Evolutionary conservation across 805 yeast species (phyloP), one percentile per base, ranked within the genome.

Genomic region (Jamesozyma hellenica): DNA sequence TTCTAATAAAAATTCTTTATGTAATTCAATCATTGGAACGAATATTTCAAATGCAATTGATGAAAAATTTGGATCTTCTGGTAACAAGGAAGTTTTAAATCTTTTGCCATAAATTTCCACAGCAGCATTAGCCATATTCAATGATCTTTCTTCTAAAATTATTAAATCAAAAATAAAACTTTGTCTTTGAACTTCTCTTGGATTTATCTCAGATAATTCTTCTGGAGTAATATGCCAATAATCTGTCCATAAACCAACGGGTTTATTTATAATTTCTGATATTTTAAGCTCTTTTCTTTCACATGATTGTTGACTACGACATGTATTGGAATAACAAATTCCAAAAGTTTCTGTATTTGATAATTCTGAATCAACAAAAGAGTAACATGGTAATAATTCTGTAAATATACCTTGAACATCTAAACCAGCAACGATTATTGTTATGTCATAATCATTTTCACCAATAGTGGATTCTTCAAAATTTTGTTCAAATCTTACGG

Each of bases 81-180:
- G 67, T 40, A 77, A 55, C 4, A 76, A 50, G 9, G 66, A 62
- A 1, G 75, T 70, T 13, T 58, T 54, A 23, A 64, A 63, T 12
- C 56, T 53, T 36, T 58, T 56, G 1, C 82, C 79, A 44, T 72
- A 77, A 7, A 73, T 71, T 28, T 72, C 73, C 3, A 81, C 65
- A 39, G 83, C 79, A 3, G 80, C 74, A 44, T 70, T 68, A 2
- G 87, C 79, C 51, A 84, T 71, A 36, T 74, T 76, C 18, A 83
- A 70, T 38, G 80, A 81, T 14, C 75, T 70, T 49, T 80, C 84
- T 47, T 84, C 94, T 35, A 77, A 72, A 41, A 76, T 67, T 23
- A 85, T 74, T 35, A 84, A 62, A 53, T 85, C 95, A 59, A 81
- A 86, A 4, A 83, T 71, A 42, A 79, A 76, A 41, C 84, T 79